Conservation (phyloP, 306 rosid species). For the Adenanthera pavonina region DNA sequence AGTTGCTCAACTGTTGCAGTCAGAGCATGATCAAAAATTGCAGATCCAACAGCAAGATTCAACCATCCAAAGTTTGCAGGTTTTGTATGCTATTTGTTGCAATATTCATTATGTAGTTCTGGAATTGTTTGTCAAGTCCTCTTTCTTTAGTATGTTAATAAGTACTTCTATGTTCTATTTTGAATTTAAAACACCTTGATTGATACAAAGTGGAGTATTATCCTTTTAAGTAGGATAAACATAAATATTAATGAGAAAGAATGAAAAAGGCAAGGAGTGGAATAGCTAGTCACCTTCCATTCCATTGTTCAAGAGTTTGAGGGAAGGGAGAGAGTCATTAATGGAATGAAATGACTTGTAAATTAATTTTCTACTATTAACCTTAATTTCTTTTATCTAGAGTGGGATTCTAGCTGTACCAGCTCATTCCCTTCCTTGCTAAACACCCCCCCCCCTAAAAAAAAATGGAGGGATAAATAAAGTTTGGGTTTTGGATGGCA, state of each 20-base stretch:
- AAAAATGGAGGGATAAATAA: background rate
- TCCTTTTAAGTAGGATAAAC: background rate
- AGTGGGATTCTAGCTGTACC: background rate
- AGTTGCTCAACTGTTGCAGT: conserved; percentile 75
- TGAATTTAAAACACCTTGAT: background rate
- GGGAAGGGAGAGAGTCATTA: background rate
- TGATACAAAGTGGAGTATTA: background rate
- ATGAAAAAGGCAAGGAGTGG: background rate
- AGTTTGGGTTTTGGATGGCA: background rate
- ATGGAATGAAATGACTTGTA: background rate
- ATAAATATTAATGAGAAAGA: background rate
- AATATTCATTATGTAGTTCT: conserved; percentile 22
- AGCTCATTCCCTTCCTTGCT: background rate
- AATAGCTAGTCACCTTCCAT: background rate
- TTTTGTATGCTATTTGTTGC: conserved; percentile 37
- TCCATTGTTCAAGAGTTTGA: background rate
- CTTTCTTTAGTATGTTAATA: conserved; percentile 14
- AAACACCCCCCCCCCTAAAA: background rate
- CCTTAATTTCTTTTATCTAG: background rate
- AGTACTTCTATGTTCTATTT: background rate
- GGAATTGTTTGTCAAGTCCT: conserved; percentile 7
- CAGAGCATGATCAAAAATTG: conserved; percentile 71
- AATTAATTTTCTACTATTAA: background rate
- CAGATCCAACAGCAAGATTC: conserved; percentile 70
- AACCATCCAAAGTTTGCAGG: conserved; percentile 76